Base-by-base conservation (phyloP, 2,329 filamentous ascomycete genomes). In the Dryadomyces sulphureus region DNA sequence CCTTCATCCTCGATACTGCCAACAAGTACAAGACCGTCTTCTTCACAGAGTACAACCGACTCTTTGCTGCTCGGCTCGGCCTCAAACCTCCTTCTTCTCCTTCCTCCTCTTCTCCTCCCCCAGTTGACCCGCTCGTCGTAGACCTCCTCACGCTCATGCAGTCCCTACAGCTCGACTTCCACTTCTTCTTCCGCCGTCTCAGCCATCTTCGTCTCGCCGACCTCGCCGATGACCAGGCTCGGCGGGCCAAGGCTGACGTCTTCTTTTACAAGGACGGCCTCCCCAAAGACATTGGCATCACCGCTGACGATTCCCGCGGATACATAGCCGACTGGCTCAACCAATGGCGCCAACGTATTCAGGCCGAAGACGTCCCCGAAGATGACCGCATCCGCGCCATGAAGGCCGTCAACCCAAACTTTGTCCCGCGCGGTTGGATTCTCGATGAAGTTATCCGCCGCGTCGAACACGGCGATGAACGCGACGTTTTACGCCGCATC, bases 11-110 rank as follows among this genome's bases (percentile, higher is more conserved):
- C 42, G 77, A 81, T 46, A 72, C 76, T 0, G 87, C 86, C 30
- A 84, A 94, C 46, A 92, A 96, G 62, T 98, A 84, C 70, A 90
- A 88, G 59, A 72, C 79, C 3, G 79, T 89, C 0, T 96, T 96
- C 63, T 64, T 94, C 47, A 71, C 71, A n/a, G 88, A 95, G 62
- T 98, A 96, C 66, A 88, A 87, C 60, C 75, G 75, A 11, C 66
- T 94, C 7, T 94, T 98, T 85, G 77, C 79, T 0, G 68, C 73
- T 3, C 77, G 90, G 8, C 67, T 98, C 0, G 92, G 92, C 0
- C 69, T 96, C 4, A 27, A 38, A 2, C 34, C 43, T 4, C 45
- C 51, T 2, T 16, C 40, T 5, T 7, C 17, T 25, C 16, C 35
- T 22, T 38, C 41, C 3, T 41, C 44, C 79, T 77, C 56, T 73